phyloP scores from a whole-genome alignment of 148 eudicot genomes.

The Rhododendron ferrugineum region DNA sequence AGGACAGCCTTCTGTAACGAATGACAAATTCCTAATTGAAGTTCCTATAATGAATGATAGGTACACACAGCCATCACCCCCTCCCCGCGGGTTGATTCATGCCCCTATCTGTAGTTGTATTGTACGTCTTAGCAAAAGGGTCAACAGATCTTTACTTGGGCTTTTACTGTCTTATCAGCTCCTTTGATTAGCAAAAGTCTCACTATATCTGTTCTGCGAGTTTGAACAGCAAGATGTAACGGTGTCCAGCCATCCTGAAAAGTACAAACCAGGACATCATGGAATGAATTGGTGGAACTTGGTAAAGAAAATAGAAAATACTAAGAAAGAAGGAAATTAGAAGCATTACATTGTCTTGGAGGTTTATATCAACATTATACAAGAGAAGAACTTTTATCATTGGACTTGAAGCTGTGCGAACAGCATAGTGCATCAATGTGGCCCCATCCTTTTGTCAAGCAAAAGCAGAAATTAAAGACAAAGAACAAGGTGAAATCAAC shows the following conservation, averaged over 20 bases:
- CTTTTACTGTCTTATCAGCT: constrained; percentile 70
- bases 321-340: constrained; percentile 5
- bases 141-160: constrained; percentile 39
- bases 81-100: no score
- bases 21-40: neutral
- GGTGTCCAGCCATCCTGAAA: constrained; percentile 95
- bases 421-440: constrained; percentile 93
- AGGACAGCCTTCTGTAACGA: neutral
- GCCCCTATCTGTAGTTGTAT: neutral
- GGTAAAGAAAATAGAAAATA: neutral
- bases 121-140: neutral
- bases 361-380: constrained; percentile 83
- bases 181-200: constrained; percentile 85
- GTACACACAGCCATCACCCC: neutral
- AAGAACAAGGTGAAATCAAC: neutral
- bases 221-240: constrained; percentile 90
- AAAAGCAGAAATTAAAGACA: constrained; percentile 1
- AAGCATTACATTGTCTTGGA: constrained; percentile 68
- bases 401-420: constrained; percentile 61
- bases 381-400: constrained; percentile 73
- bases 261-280: neutral
- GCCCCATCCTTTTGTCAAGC: constrained; percentile 67
- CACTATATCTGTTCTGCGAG: constrained; percentile 88
- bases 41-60: neutral
- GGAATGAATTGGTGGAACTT: neutral